Percentiles rank a stretch among this genome's conserved stretches.
Conservation (phyloP, 129 eudicot genomes). For the Chrysanthemum lavandulifolium region DNA sequence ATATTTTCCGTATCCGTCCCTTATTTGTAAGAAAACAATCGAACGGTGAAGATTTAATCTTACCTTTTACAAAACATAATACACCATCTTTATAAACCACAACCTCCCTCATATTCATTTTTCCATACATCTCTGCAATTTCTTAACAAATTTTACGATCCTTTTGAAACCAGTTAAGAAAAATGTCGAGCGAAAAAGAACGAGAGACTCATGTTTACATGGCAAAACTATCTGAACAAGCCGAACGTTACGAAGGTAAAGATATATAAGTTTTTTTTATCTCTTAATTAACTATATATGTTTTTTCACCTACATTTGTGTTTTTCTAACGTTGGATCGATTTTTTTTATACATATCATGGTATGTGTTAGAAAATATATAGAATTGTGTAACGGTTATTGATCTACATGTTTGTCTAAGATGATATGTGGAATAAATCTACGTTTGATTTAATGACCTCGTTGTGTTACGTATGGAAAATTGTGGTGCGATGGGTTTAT, state of each 20-base stretch:
- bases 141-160: neutral
- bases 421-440: slow-evolving; percentile 7
- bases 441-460: neutral
- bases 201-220: slow-evolving; percentile 78
- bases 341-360: neutral
- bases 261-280: no score
- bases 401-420: neutral
- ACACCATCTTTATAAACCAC: slow-evolving; percentile 29
- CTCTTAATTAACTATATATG: no score
- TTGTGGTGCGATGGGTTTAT: neutral
- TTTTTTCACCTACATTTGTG: neutral
- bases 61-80: slow-evolving; percentile 24
- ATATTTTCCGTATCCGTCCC: no score
- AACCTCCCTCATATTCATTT: neutral
- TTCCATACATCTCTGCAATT: neutral
- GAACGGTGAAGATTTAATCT: slow-evolving; percentile 40
- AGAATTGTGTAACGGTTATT: neutral
- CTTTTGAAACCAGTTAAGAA: slow-evolving; percentile 12
- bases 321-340: neutral
- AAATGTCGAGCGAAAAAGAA: slow-evolving; percentile 67
- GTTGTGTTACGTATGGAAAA: neutral
- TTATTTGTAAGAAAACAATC: slow-evolving; percentile 3
- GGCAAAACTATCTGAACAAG: slow-evolving; percentile 88
- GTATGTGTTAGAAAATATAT: neutral
- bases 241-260: slow-evolving; percentile 78